Base-by-base conservation (phyloP, 2,329 filamentous ascomycete species). In the Colletotrichum plurivorum region DNA sequence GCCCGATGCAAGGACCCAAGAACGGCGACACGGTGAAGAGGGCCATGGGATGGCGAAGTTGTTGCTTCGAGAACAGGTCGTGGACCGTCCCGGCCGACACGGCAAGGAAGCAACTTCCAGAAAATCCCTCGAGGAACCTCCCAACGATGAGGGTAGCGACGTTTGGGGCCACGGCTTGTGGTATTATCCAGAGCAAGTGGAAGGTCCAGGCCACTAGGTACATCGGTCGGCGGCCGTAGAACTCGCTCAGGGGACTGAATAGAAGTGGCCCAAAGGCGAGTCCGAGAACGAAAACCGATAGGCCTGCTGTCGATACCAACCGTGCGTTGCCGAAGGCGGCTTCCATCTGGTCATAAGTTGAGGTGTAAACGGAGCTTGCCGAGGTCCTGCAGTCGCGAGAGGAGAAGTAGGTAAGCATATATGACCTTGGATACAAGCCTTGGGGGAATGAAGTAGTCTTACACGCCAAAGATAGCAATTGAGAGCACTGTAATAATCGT, bases 81-180 rank as follows among this genome's bases (percentile, higher is more conserved):
- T 93, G 92, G 13, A 97, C 93, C 0, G 93, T 97, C 4, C 94
- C 94, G 31, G 94, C 94, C 0, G 93, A 92, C 2, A 97, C 94
- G 63, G 87, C 88, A 62, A 93, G 77, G 71, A 92, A 92, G 1
- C 89, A 88, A 71, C 87, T 89, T 2, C 92, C 92, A 1, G 90
- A 85, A 39, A 95, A 83, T 3, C 93, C 93, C 74, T 91, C 87
- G 54, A 97, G 86, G 78, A 97, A 97, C 6, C 94, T 89, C 12
- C 87, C 86, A 6, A 96, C 82, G 54, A 97, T 81, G 83, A 97
- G 89, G 4, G 94, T 96, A 73, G 89, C 82, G 20, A 94, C 92
- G 75, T 97, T 96, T 60, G 84, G 83, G 12, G 93, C 92, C n/a
- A 94, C 89, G 0, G 94, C 94, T 72, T 91, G 93, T 0, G 94